Base-by-base conservation (phyloP, 495 filamentous ascomycete genomes). In the Penicillium soppii region DNA sequence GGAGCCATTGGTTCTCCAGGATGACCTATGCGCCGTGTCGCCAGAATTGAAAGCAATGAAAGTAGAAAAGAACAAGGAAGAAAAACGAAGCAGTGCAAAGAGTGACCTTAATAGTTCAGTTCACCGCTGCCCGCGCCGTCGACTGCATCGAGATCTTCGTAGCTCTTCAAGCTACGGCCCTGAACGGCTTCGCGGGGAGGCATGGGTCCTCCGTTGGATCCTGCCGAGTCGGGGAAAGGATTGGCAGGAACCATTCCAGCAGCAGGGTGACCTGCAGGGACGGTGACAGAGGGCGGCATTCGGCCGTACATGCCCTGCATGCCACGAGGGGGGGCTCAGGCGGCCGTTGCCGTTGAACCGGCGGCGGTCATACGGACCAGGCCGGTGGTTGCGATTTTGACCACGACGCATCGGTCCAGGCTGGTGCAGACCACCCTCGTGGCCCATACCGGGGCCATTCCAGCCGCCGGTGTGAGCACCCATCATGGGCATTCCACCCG, bases 131-230 rank as follows among this genome's bases (percentile, higher is more conserved):
- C 81, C 21, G 72, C 71, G 2, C 72, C 73, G 22, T 72, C 76
- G 27, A 82, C 76, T 13, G 94, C 92, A 73, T 98, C 94, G 2
- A 98, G 73, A 69, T 98, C 94, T 68, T 97, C 95, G 68, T 98
- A 98, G 66, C 89, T 95, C 78, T 94, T 96, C 27, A 98, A 63
- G 35, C 87, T 95, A 38, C 94, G 81, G 4, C 95, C 94, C 55
- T 91, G 86, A 2, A 95, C 89, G 1, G 92, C 89, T 70, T 95
- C 90, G 13, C 87, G 74, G 3, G 91, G 91, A 2, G 87, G 88
- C 54, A 91, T 83, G 1, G 76, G 76, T 3, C 84, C 83, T 43
- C 81, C 81, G 36, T 83, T 82, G 16, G 69, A 74, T 30, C 70
- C 71, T 52, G 70, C 67, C 1, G 74, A 70, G 49, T 75, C 73